Base-by-base conservation (phyloP, 371 early-diverging fungal genomes). In the Scutellospora calospora region DNA sequence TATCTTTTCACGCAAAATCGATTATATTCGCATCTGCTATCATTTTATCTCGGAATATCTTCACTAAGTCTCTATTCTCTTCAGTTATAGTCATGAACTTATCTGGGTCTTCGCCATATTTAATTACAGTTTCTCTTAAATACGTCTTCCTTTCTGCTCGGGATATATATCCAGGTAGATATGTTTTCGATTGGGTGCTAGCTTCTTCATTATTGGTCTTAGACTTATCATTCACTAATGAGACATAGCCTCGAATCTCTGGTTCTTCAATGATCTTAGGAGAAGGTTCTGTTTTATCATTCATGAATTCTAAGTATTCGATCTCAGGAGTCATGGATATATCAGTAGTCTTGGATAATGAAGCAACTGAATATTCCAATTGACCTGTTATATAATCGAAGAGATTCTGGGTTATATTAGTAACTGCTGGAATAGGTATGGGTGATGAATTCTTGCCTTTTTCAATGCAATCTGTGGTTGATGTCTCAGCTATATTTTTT, bases 331-430 rank as follows among this genome's bases (percentile, higher is more conserved):
- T 1, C 74, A 55, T 8, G 22, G 74, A 29, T 73, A 73, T 73
- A 73, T 73, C 8, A 20, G 74, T 73, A 73, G 74, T 54, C 74
- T 12, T 29, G 4, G 74, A 52, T 54, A 1, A 73, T 29, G 74
- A 73, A 73, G 74, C 55, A 73, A 73, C 74, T 73, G 55, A 73
- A 73, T 27, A 22, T 73, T 73, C 55, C 29, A 14, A 22, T 60
- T 60, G 59, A 14, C 51, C 14, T 49, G n/a, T n/a, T n/a, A n/a
- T n/a, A n/a, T n/a, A n/a, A n/a, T n/a, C n/a, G 8, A 63, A 63
- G 65, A 63, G 8, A 27, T 63, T 25, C 3, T 68, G 68, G 69
- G 45, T 69, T 41, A 45, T 45, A 11, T 69, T 69, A 69, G 69
- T 45, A 22, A 69, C 18, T 0, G 69, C 18, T 3, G 54, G 54